Percentiles rank a stretch among this genome's conserved stretches.
Evolutionary conservation across 2,329 filamentous ascomycete genomes (phyloP).

Genomic region (Cercospora beticola): DNA sequence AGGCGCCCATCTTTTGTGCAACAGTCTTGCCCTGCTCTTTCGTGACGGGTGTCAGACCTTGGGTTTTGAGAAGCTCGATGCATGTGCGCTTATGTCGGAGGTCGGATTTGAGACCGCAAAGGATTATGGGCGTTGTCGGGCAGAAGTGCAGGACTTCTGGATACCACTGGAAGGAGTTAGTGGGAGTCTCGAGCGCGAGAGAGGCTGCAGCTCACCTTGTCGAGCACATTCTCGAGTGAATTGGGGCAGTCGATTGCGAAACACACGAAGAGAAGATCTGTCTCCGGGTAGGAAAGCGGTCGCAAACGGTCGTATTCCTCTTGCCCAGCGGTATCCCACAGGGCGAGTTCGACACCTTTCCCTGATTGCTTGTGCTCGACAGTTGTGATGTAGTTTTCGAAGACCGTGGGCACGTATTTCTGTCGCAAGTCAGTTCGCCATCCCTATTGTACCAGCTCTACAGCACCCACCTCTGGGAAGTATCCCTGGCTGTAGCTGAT

Average conservation of each 20-base stretch:
- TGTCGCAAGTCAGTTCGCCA: constrained; percentile 41
- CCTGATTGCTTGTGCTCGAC: constrained; percentile 82
- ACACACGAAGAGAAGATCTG: constrained; percentile 96
- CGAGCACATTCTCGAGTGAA: constrained; percentile 95
- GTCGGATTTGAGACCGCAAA: constrained; percentile 95
- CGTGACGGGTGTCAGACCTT: constrained; percentile 92
- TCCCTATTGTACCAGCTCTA: constrained; percentile 5
- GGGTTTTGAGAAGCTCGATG: constrained; percentile 97
- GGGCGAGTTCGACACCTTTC: constrained; percentile 91
- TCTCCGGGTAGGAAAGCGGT: constrained; percentile 95
- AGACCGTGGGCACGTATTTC: constrained; percentile 99
- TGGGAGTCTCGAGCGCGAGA: background rate
- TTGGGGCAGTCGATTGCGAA: constrained; percentile 99
- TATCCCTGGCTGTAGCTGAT: constrained; percentile 99
- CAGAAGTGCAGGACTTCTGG: constrained; percentile 99
- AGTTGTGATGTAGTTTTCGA: constrained; percentile 99
- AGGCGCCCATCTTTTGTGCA: constrained; percentile 87
- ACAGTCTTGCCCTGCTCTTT: constrained; percentile 84
- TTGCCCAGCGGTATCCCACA: constrained; percentile 98
- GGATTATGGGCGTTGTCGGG: constrained; percentile 91
- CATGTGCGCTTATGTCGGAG: constrained; percentile 92
- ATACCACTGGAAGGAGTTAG: constrained; percentile 71
- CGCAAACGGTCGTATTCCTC: constrained; percentile 97
- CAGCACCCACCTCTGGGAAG: constrained; percentile 79
- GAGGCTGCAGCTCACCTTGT: constrained; percentile 69